phyloP scores from a whole-genome alignment of 2,329 filamentous ascomycete genomes.

The Endothia cerciana region DNA sequence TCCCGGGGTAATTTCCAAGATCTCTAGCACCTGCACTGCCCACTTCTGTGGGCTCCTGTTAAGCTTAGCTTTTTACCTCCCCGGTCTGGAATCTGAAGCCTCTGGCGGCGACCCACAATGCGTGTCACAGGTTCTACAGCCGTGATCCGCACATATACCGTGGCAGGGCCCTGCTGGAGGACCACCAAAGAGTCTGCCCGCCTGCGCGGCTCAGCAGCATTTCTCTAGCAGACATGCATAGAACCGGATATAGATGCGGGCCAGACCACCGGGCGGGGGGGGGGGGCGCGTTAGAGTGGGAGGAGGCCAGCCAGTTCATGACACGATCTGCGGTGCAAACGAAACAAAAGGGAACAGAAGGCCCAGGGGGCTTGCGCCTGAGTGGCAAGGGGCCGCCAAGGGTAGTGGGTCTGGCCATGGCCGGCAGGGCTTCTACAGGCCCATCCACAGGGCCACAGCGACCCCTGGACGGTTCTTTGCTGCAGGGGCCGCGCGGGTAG shows the following conservation, averaged over 20 bases:
- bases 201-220: no score
- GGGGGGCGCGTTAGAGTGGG: no score
- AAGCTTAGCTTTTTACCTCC: conserved; percentile 8
- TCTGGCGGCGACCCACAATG: background rate
- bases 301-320: background rate
- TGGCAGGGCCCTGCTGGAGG: no score
- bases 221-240: no score
- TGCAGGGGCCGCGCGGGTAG: conserved; percentile 11
- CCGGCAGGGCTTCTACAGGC: background rate
- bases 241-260: no score
- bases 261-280: no score
- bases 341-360: background rate
- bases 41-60: background rate
- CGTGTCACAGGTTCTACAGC: background rate
- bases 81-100: background rate
- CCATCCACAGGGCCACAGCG: background rate
- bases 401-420: background rate
- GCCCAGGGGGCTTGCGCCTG: background rate
- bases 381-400: background rate
- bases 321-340: conserved; percentile 1
- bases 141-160: no score
- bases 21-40: conserved; percentile 7
- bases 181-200: no score
- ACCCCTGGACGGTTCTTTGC: background rate
- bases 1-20: background rate